Base-by-base conservation (phyloP, 345 rosid species). In the Durio zibethinus region DNA sequence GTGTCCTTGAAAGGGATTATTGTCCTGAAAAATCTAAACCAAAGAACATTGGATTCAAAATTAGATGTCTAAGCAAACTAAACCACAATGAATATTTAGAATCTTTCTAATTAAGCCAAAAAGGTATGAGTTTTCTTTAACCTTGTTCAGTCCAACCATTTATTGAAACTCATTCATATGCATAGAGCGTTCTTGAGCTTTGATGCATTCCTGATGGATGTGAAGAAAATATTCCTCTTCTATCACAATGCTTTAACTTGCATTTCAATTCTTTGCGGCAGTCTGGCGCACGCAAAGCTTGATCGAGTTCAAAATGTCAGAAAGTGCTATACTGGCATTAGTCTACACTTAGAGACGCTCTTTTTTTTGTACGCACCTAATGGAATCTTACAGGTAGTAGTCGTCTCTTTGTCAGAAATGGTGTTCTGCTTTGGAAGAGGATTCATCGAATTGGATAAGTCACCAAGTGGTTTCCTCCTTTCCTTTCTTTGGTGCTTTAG, bases 391-490 rank as follows among this genome's bases (percentile, higher is more conserved):
- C 29, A 80, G 76, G 53, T 64, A 18, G 36, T 69, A 53, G 66
- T 76, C 1, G 36, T 16, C 20, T 12, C 18, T 23, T 78, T 86
- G 59, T 86, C 81, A 68, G 59, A 38, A 27, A 73, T 56, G 48
- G 82, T 15, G 64, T 78, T 65, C 76, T 82, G 85, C 40, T 50
- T 79, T 56, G 75, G 69, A 63, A 78, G 54, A 50, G 85, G 85
- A 71, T 79, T 75, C 76, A 83, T 68, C 9, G 90, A 84, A 70
- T 89, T 89, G 15, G 92, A 89, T 80, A 89, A 75, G 62, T 89
- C 90, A 47, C 92, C 87, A 14, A 89, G 90, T 0, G 90, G 88
- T 68, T 78, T 89, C 81, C 92, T 84, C 68, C 87, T 82, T 7
- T n/a, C n/a, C n/a, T n/a, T n/a, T n/a, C n/a, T n/a, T 1, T 21